Base-by-base conservation (phyloP, 345 rosid genomes). In the Melaleuca alternifolia region DNA sequence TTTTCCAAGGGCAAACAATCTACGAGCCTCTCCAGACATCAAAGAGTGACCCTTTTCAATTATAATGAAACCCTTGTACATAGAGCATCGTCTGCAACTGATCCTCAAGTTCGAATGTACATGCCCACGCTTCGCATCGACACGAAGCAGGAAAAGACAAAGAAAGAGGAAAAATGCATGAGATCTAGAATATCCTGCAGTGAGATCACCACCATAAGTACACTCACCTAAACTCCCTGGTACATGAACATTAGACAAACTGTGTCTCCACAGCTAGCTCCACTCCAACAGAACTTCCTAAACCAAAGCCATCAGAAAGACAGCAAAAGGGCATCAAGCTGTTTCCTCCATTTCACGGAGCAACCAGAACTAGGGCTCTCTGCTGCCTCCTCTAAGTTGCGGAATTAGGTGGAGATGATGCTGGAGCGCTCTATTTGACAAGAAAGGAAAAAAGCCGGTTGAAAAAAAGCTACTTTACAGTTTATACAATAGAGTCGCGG, bases 401-500 rank as follows among this genome's bases (percentile, higher is more conserved):
- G 13, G 48, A 71, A 33, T 71, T 33, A 71, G 79, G 79, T 33
- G 24, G 48, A 24, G 48, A 23, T 16, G 79, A 3, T 71, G 79
- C 79, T 10, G 79, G 24, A 65, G 79, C 11, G 24, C 79, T 65
- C 41, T 33, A 33, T 37, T 18, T 9, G 13, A 33, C 79, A 9
- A 71, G 79, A 71, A 71, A 33, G 79, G 48, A 33, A 20, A 2
- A 71, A 2, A 33, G 79, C 79, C 79, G 12, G 79, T 33, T 20
- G 12, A 5, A 61, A 33, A 65, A 65, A 65, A 30, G 46, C 46
- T 71, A 37, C 46, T 71, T 71, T 41, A 33, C 79, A 33, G 48
- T 71, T 71, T 33, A 71, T 71, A 16, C 46, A 33, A 71, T 33
- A 71, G 79, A 88, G 88, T 87, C 88, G 87, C 79, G 85, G 44